phyloP scores from a whole-genome alignment of 495 filamentous ascomycete species.

The Aspergillus conjunctus region DNA sequence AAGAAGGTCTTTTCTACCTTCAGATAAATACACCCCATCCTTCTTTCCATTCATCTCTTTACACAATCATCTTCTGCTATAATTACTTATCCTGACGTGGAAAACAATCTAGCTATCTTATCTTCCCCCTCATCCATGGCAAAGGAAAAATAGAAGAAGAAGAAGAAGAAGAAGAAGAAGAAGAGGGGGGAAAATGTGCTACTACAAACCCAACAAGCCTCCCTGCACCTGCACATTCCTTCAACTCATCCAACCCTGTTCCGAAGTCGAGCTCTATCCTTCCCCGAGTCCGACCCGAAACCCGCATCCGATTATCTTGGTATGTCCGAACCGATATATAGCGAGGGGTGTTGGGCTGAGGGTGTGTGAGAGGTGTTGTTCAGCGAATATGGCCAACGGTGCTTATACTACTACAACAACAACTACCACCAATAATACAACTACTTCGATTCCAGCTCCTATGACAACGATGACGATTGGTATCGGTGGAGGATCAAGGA shows the following conservation, averaged over 20 bases:
- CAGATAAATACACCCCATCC: slow-evolving; percentile 3
- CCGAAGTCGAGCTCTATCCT: slow-evolving; percentile 14
- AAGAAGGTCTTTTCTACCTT: not conserved
- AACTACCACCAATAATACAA: not conserved
- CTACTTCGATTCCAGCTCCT: not conserved
- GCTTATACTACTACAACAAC: not conserved
- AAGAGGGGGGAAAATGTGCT: slow-evolving; percentile 23
- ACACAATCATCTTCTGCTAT: not conserved
- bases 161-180: not conserved
- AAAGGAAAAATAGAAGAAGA: not conserved
- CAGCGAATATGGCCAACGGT: not conserved
- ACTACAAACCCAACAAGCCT: slow-evolving; percentile 27
- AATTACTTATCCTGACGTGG: no score
- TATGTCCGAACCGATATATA: slow-evolving; percentile 12
- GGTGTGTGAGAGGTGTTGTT: slow-evolving; percentile 11
- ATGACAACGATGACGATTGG: not conserved
- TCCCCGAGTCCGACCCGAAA: slow-evolving; percentile 17
- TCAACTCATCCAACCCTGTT: slow-evolving; percentile 32
- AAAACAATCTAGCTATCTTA: no score
- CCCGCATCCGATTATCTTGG: slow-evolving; percentile 17
- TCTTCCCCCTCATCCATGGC: no score
- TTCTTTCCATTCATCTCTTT: not conserved
- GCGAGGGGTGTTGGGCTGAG: slow-evolving; percentile 16
- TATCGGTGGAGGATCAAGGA: not conserved
- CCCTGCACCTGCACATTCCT: slow-evolving; percentile 28